Percentiles rank a stretch among this genome's conserved stretches.
These are phyloP conservation scores for Cercospora sesami DNA, from an alignment of 2,329 filamentous ascomycete genomes.

Conservation along the genomic window DNA sequence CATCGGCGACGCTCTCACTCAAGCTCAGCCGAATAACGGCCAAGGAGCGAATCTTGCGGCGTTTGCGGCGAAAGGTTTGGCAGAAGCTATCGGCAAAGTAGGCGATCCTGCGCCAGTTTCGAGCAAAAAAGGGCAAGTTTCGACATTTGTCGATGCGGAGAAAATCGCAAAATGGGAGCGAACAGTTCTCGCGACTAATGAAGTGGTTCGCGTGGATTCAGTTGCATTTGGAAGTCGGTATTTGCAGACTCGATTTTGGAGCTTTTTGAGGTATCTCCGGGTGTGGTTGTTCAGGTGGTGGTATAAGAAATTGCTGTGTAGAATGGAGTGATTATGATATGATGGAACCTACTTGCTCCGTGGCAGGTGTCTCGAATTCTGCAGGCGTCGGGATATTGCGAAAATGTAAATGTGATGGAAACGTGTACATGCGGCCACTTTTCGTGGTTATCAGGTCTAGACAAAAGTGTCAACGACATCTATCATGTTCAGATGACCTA, in stretches of 20 bases:
- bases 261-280: background rate
- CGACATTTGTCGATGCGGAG: constrained; percentile 5
- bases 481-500: too few species aligned
- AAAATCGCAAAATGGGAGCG: constrained; percentile 28
- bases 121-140: constrained; percentile 10
- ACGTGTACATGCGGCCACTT: background rate
- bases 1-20: constrained; percentile 36
- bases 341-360: too few species aligned
- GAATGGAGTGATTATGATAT: background rate
- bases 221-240: constrained; percentile 25
- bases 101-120: background rate
- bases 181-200: constrained; percentile 12
- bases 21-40: constrained; percentile 34
- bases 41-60: constrained; percentile 36
- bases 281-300: background rate
- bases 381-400: background rate
- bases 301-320: background rate
- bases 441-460: too few species aligned
- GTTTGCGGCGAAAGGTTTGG: constrained; percentile 22
- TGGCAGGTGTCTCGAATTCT: too few species aligned
- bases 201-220: constrained; percentile 14
- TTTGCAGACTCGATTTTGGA: background rate
- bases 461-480: too few species aligned
- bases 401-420: background rate
- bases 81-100: constrained; percentile 29